These are phyloP conservation scores for Datisca glomerata DNA, from an alignment of 306 rosid genomes.

Conservation along the genomic window DNA sequence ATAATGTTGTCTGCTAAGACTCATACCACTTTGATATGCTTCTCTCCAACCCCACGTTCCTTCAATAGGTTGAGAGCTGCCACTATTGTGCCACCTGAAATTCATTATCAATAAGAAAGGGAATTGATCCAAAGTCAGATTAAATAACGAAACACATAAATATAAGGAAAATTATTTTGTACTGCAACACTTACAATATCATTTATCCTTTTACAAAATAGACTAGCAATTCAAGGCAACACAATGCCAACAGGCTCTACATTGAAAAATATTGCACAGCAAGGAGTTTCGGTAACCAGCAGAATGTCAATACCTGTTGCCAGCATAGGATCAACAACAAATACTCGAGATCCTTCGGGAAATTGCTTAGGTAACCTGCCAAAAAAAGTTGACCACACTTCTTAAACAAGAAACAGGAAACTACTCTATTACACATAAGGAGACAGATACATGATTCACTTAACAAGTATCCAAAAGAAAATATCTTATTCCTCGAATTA, in stretches of 20 bases:
- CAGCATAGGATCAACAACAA: constrained; percentile 87
- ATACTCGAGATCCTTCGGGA: constrained; percentile 64
- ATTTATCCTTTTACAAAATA: no score
- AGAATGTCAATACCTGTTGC: constrained; percentile 60
- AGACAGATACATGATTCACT: no score
- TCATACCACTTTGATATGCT: constrained; percentile 78
- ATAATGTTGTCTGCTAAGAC: constrained; percentile 4
- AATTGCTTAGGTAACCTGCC: constrained; percentile 69
- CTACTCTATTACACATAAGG: neutral
- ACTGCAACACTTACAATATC: no score
- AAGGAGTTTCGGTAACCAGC: constrained; percentile 11
- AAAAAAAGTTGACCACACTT: neutral
- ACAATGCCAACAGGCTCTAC: no score
- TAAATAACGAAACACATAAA: no score
- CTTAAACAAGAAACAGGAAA: neutral
- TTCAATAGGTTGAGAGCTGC: constrained; percentile 62
- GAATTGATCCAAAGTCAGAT: neutral
- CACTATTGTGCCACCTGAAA: constrained; percentile 79
- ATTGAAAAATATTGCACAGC: neutral
- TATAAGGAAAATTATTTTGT: no score
- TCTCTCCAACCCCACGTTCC: constrained; percentile 61
- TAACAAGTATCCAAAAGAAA: neutral
- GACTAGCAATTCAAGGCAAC: no score
- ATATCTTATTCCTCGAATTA: no score
- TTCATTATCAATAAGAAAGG: constrained; percentile 4